These are phyloP conservation scores for Penicillium psychrosexuale DNA, from an alignment of 2,329 filamentous ascomycete species.

Conservation along the genomic window DNA sequence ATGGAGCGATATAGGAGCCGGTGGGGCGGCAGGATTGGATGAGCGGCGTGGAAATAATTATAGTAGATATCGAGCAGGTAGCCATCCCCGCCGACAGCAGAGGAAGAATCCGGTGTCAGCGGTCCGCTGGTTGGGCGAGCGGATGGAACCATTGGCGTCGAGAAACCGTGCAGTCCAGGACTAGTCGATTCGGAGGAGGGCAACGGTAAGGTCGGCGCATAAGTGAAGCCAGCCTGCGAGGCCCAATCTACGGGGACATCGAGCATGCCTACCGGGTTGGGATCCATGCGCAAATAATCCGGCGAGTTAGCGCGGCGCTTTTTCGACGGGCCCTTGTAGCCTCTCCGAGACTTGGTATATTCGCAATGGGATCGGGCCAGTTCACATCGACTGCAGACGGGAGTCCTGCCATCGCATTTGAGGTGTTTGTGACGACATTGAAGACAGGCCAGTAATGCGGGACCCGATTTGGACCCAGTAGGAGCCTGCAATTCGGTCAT, in stretches of 20 bases:
- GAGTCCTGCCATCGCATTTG: constrained; percentile 69
- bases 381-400: constrained; percentile 64
- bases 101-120: constrained; percentile 37
- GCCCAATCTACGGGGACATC: constrained; percentile 43
- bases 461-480: constrained; percentile 29
- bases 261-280: constrained; percentile 30
- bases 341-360: constrained; percentile 71
- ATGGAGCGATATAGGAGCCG: constrained; percentile 38
- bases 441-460: constrained; percentile 47
- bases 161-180: constrained; percentile 22
- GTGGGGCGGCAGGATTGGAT: constrained; percentile 56
- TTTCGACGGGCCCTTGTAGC: constrained; percentile 67
- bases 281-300: constrained; percentile 50
- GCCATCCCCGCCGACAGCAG: constrained; percentile 33
- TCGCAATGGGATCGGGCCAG: constrained; percentile 60
- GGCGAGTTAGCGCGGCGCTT: constrained; percentile 41
- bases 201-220: constrained; percentile 24
- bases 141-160: constrained; percentile 17
- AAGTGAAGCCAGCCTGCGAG: constrained; percentile 34
- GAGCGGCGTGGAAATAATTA: constrained; percentile 53
- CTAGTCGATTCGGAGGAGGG: constrained; percentile 26
- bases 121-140: constrained; percentile 25
- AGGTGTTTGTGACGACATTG: constrained; percentile 61
- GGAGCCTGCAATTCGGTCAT: constrained; percentile 30
- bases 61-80: constrained; percentile 55